Conservation (phyloP, 2,329 filamentous ascomycete species). For the Colletotrichum melonis region DNA sequence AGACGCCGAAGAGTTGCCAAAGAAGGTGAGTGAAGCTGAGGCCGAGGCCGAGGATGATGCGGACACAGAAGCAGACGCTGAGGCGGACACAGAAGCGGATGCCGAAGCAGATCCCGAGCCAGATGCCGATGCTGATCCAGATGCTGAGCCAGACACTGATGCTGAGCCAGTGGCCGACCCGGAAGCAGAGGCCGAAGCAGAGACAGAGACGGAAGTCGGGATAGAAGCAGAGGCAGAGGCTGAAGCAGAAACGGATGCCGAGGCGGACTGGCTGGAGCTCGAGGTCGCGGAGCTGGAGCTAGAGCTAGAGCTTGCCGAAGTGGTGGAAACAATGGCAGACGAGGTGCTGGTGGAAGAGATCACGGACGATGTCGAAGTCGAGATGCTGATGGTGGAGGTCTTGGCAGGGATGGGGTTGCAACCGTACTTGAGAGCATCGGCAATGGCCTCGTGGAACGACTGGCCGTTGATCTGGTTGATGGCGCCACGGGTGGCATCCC, state of each 20-base stretch:
- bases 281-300: constrained; percentile 1
- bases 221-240: constrained; percentile 5
- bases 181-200: constrained; percentile 2
- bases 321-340: constrained; percentile 27
- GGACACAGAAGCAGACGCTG: not conserved
- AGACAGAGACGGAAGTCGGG: not conserved
- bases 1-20: constrained; percentile 6
- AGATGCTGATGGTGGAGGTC: constrained; percentile 36
- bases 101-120: not conserved
- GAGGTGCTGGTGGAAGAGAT: constrained; percentile 27
- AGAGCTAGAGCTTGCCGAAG: constrained; percentile 23
- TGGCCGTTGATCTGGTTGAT: constrained; percentile 47
- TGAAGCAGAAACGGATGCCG: constrained; percentile 4
- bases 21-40: not conserved
- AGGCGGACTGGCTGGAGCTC: not conserved
- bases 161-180: not conserved
- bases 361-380: constrained; percentile 27
- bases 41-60: not conserved
- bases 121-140: not conserved
- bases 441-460: constrained; percentile 49
- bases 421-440: constrained; percentile 51
- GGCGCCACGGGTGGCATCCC: constrained; percentile 53
- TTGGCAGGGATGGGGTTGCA: constrained; percentile 44
- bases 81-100: not conserved
- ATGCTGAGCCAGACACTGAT: not conserved